Percentiles rank a stretch among this genome's conserved stretches.
Conservation (phyloP, 441 rosid species). For the Euphorbia celastroides region DNA sequence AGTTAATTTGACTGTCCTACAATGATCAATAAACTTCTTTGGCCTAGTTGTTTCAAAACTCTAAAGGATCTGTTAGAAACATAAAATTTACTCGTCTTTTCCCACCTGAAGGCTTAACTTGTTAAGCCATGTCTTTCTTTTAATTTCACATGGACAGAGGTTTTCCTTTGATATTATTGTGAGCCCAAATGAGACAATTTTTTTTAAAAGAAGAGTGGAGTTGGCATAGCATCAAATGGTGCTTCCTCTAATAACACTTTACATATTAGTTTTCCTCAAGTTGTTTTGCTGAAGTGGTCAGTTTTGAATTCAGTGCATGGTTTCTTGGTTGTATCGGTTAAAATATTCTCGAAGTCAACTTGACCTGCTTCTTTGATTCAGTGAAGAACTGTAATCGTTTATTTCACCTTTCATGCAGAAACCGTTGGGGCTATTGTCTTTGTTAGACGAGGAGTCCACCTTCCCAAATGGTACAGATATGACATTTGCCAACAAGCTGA, state of each 20-base stretch:
- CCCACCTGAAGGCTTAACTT: background rate
- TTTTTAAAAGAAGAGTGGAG: too few relatives aligned
- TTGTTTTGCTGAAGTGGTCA: too few relatives aligned
- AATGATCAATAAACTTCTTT: background rate
- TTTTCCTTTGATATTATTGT: too few relatives aligned
- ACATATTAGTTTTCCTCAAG: too few relatives aligned
- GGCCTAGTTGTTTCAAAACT: background rate
- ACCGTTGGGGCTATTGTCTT: constrained; percentile 83
- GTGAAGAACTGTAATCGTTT: background rate
- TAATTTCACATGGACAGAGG: too few relatives aligned
- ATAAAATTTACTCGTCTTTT: background rate
- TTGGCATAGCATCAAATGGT: too few relatives aligned
- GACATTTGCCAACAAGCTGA: constrained; percentile 93
- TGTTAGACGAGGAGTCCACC: constrained; percentile 93
- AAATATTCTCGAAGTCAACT: background rate
- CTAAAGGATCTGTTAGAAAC: background rate
- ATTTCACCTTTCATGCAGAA: constrained; percentile 49
- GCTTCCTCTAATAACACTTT: too few relatives aligned
- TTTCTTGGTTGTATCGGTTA: background rate
- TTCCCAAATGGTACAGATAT: constrained; percentile 94
- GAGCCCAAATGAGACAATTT: too few relatives aligned
- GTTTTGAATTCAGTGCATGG: background rate
- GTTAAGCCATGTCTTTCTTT: constrained; percentile 3
- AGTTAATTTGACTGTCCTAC: background rate
- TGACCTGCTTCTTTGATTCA: background rate